Evolutionary conservation across 345 rosid species (phyloP), one percentile per base, ranked within the genome.

Genomic region (Psidium friedrichsthalianum): DNA sequence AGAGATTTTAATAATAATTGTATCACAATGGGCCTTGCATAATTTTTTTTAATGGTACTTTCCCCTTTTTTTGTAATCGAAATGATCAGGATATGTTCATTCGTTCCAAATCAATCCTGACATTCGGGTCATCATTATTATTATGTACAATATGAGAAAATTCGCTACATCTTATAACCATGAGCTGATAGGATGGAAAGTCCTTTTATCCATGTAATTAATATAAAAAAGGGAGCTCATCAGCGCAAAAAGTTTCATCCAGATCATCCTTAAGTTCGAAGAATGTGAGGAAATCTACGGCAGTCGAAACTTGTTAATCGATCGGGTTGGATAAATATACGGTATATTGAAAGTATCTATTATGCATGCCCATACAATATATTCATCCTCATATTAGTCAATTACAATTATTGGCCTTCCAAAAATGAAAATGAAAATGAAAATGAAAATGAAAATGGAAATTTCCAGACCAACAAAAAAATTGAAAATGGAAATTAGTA

Each of bases 71-170:
- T 15, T 29, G 29, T n/a, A 61, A 61, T 21, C 3, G 32, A 61
- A 8, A 61, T 61, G 6, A 61, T 18, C 8, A 27, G 3, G 40
- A 27, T 61, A 61, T 6, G 1, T 42, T 32, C 24, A 8, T 32
- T 29, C 0, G 0, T 4, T 64, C 12, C 13, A 69, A 16, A 69
- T 69, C 2, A 20, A 69, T 32, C 40, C 0, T 69, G 3, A 18
- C 47, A 32, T 69, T 8, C 0, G 0, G 6, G 40, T 4, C 44
- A 4, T 42, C 6, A 42, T 42, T 42, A 42, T 59, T 1, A 32
- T 32, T 32, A 44, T 8, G 6, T 18, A 0, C 8, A 1, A 69
- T 18, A 69, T 8, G 42, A 32, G 44, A 24, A 9, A 32, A 32
- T 32, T 29, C 9, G 1, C 8, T 0, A 3, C 24, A 69, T 69